A percentile compares a stretch with the other conserved stretches of the same genome.
Evolutionary conservation across 139 green algal genomes (phyloP).

Genomic region (Pedinophyceae sp.): DNA sequence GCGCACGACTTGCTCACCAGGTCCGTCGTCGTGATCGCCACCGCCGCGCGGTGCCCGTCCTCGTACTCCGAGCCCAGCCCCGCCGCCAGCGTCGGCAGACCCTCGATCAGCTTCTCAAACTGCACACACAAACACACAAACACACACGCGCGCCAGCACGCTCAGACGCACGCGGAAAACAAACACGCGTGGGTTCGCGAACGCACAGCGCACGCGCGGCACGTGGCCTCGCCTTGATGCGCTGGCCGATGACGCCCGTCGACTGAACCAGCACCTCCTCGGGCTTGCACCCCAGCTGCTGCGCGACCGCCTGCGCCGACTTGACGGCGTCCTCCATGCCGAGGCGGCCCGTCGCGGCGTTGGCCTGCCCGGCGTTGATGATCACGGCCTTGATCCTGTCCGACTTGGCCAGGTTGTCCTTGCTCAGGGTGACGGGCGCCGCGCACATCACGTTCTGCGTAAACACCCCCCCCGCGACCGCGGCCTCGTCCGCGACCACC

Average conservation of each 20-base stretch:
- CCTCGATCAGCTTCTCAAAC: conserved; percentile 32
- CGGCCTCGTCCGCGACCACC: conserved; percentile 57
- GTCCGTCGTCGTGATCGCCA: conserved; percentile 85
- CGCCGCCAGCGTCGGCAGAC: conserved; percentile 52
- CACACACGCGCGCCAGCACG: background rate
- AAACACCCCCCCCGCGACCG: conserved; percentile 71
- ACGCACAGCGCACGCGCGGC: too few relatives aligned
- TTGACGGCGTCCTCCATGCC: conserved; percentile 51
- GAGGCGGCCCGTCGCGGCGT: conserved; percentile 71
- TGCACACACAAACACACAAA: background rate
- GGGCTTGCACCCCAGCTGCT: conserved; percentile 35
- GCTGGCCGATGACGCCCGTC: conserved; percentile 81
- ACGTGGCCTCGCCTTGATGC: conserved; percentile 96
- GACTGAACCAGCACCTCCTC: conserved; percentile 46
- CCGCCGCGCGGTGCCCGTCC: conserved; percentile 54
- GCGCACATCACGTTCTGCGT: conserved; percentile 92
- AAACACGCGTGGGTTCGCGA: too few relatives aligned
- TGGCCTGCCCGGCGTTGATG: conserved; percentile 92
- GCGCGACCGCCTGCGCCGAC: conserved; percentile 32
- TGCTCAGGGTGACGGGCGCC: conserved; percentile 85
- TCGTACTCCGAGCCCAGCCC: conserved; percentile 30
- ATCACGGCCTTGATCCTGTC: conserved; percentile 58
- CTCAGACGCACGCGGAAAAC: too few relatives aligned
- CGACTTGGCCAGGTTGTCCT: conserved; percentile 54
- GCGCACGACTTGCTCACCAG: conserved; percentile 75